Conservation (phyloP, 2,329 filamentous ascomycete species). For the Clathrospora elynae region DNA sequence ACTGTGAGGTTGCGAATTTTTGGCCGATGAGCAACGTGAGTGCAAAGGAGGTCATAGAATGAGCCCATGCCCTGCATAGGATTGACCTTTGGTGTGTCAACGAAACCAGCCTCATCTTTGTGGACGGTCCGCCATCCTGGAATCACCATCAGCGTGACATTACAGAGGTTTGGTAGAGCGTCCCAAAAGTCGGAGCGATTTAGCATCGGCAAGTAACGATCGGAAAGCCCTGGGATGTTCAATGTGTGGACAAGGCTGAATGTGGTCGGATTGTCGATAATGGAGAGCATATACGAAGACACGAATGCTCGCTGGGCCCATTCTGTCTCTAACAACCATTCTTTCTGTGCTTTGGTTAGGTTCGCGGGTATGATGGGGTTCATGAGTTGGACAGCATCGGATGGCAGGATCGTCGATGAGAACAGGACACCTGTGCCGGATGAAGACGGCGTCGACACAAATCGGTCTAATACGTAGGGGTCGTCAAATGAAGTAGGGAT, state of each 20-base stretch:
- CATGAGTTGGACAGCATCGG: constrained; percentile 30
- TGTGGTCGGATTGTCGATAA: constrained; percentile 63
- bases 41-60: constrained; percentile 60
- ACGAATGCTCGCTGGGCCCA: constrained; percentile 73
- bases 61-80: constrained; percentile 59
- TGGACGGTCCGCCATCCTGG: constrained; percentile 68
- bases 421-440: constrained; percentile 40
- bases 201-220: constrained; percentile 62
- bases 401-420: constrained; percentile 36
- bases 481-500: constrained; percentile 30
- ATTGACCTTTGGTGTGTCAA: constrained; percentile 56
- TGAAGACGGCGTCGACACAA: constrained; percentile 21
- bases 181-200: constrained; percentile 66
- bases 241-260: constrained; percentile 64
- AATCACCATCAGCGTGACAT: constrained; percentile 64
- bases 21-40: constrained; percentile 55
- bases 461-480: constrained; percentile 26
- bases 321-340: constrained; percentile 70
- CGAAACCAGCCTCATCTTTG: constrained; percentile 58
- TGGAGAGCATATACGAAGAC: constrained; percentile 67
- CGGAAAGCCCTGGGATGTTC: constrained; percentile 68
- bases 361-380: constrained; percentile 57
- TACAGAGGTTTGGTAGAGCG: constrained; percentile 59
- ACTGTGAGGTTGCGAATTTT: constrained; percentile 65
- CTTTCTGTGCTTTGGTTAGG: constrained; percentile 67